Base-by-base conservation (phyloP, 2,329 filamentous ascomycete genomes). In the Trichoderma gracile region DNA sequence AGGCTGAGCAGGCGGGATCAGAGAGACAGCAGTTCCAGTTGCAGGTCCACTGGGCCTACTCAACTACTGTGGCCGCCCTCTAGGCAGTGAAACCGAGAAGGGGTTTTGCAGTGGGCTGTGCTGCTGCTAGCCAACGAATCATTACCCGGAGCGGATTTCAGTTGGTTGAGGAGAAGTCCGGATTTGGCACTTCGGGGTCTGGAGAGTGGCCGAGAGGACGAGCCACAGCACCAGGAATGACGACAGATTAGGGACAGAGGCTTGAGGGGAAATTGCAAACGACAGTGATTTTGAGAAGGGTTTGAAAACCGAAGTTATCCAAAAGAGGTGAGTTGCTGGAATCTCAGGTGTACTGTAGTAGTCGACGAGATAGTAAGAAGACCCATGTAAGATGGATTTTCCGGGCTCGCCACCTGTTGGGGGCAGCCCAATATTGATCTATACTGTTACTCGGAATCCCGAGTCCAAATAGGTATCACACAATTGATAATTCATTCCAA, bases 91-190 rank as follows among this genome's bases (percentile, higher is more conserved):
- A 33, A 17, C 23, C 14, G 45, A 25, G 21, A 10, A 14, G 45
- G 17, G 45, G 9, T 33, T 40, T n/a, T 38, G 12, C 12, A 49
- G 61, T 38, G 56, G 54, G 59, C 59, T 62, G 42, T 54, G 59
- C 59, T 53, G 58, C 33, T 25, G 14, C 15, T 45, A 52, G 12
- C 12, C 33, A 38, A 38, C 33, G 33, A 38, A 38, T 38, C 33
- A 47, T 47, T 23, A 58, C 25, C 19, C 27, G 47, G 49, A 40
- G 55, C 52, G 59, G 59, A 38, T 46, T 62, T 43, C 45, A 33
- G 30, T 38, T 21, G 43, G 30, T 23, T 6, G 46, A 27, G 19
- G 40, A 40, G 52, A 25, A 25, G 47, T 40, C 47, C 58, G 49
- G n/a, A 54, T 55, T 38, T 30, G 45, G 30, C 27, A 50, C 38